phyloP scores from a whole-genome alignment of 2,329 filamentous ascomycete species.

The Claviceps maximensis region DNA sequence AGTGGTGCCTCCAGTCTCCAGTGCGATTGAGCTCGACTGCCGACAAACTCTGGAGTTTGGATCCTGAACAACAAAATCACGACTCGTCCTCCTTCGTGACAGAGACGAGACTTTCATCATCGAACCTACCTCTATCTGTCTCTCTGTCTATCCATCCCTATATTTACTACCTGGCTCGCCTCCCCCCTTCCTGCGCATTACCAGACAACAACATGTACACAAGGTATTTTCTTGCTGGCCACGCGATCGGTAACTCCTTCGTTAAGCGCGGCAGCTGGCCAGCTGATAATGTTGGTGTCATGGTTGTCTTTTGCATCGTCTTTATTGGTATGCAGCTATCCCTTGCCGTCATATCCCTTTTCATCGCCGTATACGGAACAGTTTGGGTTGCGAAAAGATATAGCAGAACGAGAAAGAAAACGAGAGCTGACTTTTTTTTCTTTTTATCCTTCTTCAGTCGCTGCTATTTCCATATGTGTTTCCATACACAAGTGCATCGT shows the following conservation, averaged over 20 bases:
- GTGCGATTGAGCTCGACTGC: too few relatives aligned
- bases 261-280: conserved; percentile 31
- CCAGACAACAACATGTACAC: background rate
- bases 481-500: conserved; percentile 19
- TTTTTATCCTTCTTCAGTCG: conserved; percentile 14
- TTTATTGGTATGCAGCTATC: conserved; percentile 21
- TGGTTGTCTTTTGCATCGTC: conserved; percentile 31
- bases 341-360: too few relatives aligned
- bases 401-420: background rate
- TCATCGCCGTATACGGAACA: background rate
- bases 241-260: conserved; percentile 19
- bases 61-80: conserved; percentile 13
- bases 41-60: background rate
- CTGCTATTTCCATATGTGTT: conserved; percentile 17
- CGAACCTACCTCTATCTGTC: too few relatives aligned
- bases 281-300: conserved; percentile 24
- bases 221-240: conserved; percentile 26
- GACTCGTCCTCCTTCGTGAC: too few relatives aligned
- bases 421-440: conserved; percentile 6
- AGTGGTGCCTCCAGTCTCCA: conserved; percentile 7
- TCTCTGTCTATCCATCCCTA: too few relatives aligned
- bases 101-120: too few relatives aligned
- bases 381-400: too few relatives aligned
- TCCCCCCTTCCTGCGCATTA: background rate
- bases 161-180: too few relatives aligned